Percentiles rank a stretch among this genome's conserved stretches.
Conservation (phyloP, 2,329 filamentous ascomycete species). For the Pestalotiopsis sp. region DNA sequence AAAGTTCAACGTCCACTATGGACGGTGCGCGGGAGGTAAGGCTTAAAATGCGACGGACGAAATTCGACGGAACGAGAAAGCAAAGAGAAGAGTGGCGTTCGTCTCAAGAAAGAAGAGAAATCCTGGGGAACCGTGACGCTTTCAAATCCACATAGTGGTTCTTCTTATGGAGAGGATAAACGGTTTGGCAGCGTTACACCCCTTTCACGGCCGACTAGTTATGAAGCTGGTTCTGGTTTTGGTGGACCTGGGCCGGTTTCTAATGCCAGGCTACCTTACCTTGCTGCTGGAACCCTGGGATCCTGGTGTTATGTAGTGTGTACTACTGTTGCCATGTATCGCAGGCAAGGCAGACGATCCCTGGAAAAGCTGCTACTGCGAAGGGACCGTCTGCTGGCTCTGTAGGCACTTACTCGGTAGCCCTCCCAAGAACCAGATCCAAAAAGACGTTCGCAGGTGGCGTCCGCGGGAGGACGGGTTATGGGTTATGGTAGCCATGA, state of each 20-base stretch:
- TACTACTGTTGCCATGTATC: neutral
- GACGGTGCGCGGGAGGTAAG: neutral
- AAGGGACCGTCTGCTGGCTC: neutral
- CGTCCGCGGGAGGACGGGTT: neutral
- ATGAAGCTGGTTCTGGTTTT: neutral
- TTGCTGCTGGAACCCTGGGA: neutral
- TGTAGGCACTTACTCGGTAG: neutral
- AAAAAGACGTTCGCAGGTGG: neutral
- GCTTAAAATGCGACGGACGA: neutral
- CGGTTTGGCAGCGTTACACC: neutral
- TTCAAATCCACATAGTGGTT: slow-evolving; percentile 6
- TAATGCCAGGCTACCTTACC: neutral
- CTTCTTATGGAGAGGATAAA: neutral
- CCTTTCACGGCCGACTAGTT: neutral
- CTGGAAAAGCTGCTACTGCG: neutral
- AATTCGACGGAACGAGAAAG: neutral
- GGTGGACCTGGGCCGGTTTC: neutral
- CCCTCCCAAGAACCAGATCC: neutral
- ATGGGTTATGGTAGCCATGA: neutral
- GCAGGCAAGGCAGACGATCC: neutral
- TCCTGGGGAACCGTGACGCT: slow-evolving; percentile 5
- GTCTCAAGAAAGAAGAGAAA: slow-evolving; percentile 1
- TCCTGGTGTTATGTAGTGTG: neutral
- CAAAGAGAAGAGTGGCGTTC: neutral
- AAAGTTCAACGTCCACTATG: neutral